A percentile compares a stretch with the other conserved stretches of the same genome.
Evolutionary conservation across 352 stramenopile genomes (phyloP).

Genomic region (Blastocystis sp.): DNA sequence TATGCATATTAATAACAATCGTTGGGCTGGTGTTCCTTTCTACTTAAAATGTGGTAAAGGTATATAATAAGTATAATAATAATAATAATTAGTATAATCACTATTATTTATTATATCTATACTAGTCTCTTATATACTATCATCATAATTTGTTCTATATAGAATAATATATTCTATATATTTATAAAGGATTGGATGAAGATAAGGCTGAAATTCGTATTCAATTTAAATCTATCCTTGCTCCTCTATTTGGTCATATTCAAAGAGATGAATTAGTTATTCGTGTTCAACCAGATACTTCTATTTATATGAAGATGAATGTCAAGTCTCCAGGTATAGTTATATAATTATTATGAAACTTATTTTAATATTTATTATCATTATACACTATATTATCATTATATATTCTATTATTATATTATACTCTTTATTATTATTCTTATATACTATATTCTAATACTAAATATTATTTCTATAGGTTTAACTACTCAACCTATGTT

Average conservation of each 20-base stretch:
- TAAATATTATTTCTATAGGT: slow-evolving; percentile 45
- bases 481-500: slow-evolving; percentile 61
- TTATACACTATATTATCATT: no score
- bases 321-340: slow-evolving; percentile 44
- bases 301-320: slow-evolving; percentile 74
- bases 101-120: no score
- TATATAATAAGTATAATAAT: no score
- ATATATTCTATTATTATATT: neutral
- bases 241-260: slow-evolving; percentile 54
- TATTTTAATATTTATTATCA: slow-evolving; percentile 25
- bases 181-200: slow-evolving; percentile 73
- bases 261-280: slow-evolving; percentile 83
- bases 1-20: slow-evolving; percentile 73
- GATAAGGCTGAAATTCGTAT: slow-evolving; percentile 84
- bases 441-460: slow-evolving; percentile 50
- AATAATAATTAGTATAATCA: no score
- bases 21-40: slow-evolving; percentile 87
- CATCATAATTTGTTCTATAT: no score
- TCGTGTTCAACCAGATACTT: slow-evolving; percentile 77
- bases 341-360: slow-evolving; percentile 37
- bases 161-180: no score
- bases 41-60: slow-evolving; percentile 95
- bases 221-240: slow-evolving; percentile 76
- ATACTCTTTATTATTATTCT: slow-evolving; percentile 24
- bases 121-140: no score